These are phyloP conservation scores for Citrus australasica DNA, from an alignment of 345 rosid species.

Conservation along the genomic window DNA sequence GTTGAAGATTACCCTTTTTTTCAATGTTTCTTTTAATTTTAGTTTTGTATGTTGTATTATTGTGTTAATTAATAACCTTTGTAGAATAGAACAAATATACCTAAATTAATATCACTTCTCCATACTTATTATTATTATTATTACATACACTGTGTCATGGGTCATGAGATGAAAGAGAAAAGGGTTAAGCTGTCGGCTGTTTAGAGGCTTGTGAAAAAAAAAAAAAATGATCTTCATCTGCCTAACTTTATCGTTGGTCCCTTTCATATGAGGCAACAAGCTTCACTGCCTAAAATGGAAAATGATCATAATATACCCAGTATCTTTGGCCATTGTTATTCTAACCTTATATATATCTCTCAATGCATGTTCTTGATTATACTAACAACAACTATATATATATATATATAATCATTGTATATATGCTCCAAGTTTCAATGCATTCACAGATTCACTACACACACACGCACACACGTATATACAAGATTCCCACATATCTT, in stretches of 20 bases:
- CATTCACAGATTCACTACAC: neutral
- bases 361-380: neutral
- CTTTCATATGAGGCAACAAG: conserved; percentile 38
- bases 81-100: conserved; percentile 18
- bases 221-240: conserved; percentile 12
- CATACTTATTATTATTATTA: neutral
- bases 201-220: conserved; percentile 27
- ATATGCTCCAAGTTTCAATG: neutral
- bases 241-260: conserved; percentile 31
- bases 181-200: conserved; percentile 45
- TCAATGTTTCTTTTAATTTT: neutral
- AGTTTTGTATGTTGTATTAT: conserved; percentile 7
- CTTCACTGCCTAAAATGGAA: conserved; percentile 40
- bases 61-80: conserved; percentile 9
- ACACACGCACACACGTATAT: no score
- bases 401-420: no score
- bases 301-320: conserved; percentile 26
- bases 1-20: neutral
- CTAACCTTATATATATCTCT: neutral
- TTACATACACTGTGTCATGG: neutral
- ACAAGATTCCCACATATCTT: neutral
- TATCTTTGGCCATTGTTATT: conserved; percentile 8
- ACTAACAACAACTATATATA: no score
- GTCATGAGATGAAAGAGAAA: neutral
- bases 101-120: conserved; percentile 10